Conservation (phyloP, 148 eudicot genomes). For the Silene latifolia region DNA sequence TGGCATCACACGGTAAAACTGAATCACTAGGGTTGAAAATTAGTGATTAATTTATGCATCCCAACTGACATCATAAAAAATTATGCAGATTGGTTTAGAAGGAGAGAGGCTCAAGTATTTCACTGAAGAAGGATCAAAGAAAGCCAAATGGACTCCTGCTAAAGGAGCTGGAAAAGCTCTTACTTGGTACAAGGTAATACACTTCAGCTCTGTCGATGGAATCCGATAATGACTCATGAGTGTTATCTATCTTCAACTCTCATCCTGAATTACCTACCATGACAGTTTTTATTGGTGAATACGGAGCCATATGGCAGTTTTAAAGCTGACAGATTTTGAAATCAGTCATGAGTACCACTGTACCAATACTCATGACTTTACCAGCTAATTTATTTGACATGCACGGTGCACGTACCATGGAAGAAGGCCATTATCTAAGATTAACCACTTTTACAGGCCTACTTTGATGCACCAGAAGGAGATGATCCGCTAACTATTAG, state of each 20-base stretch:
- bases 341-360: background rate
- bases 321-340: background rate
- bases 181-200: conserved; percentile 86
- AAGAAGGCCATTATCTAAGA: background rate
- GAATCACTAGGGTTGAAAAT: background rate
- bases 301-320: too few relatives aligned
- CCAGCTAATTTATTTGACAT: too few relatives aligned
- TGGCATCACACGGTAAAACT: conserved; percentile 69
- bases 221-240: background rate
- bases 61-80: background rate
- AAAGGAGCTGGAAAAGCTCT: conserved; percentile 38
- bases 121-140: conserved; percentile 63
- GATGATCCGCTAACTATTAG: conserved; percentile 51
- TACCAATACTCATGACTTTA: too few relatives aligned
- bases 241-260: too few relatives aligned
- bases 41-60: background rate
- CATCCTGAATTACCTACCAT: background rate
- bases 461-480: conserved; percentile 82
- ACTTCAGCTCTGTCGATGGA: background rate
- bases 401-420: too few relatives aligned
- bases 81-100: conserved; percentile 47
- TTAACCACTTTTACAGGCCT: conserved; percentile 36
- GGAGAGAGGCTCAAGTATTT: conserved; percentile 55
- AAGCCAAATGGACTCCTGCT: conserved; percentile 52
- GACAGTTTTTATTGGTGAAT: too few relatives aligned